These are phyloP conservation scores for Myxozyma kluyveri DNA, from an alignment of 805 yeast genomes.

Conservation along the genomic window DNA sequence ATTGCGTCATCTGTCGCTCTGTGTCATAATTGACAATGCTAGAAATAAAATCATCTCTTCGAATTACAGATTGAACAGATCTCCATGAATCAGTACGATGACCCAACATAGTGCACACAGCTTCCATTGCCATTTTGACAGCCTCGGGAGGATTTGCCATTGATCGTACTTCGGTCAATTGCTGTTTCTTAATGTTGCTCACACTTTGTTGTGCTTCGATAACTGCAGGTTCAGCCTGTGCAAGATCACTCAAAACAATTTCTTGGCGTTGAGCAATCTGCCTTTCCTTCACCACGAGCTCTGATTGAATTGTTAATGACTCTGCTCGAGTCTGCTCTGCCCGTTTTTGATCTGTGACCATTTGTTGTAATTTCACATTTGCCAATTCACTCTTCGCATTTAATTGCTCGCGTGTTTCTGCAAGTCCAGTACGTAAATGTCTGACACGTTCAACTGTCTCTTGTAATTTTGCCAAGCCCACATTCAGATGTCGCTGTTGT, in stretches of 20 bases:
- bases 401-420: conserved; percentile 52
- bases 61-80: conserved; percentile 73
- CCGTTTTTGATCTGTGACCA: conserved; percentile 83
- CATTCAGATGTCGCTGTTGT: conserved; percentile 65
- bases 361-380: conserved; percentile 61
- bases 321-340: conserved; percentile 89
- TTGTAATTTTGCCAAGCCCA: conserved; percentile 69
- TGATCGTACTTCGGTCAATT: conserved; percentile 81
- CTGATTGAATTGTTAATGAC: conserved; percentile 68
- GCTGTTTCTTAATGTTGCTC: conserved; percentile 88
- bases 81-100: conserved; percentile 67
- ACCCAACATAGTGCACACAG: conserved; percentile 82
- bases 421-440: conserved; percentile 53
- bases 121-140: conserved; percentile 79
- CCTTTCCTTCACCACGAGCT: conserved; percentile 63
- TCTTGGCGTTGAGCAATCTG: conserved; percentile 55
- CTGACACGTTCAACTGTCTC: conserved; percentile 76
- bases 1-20: conserved; percentile 53
- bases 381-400: conserved; percentile 65
- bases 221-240: conserved; percentile 78
- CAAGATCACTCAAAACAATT: conserved; percentile 61
- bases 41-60: conserved; percentile 83
- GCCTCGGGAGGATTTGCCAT: conserved; percentile 90
- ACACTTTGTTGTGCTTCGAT: conserved; percentile 83
- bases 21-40: conserved; percentile 74